Conservation (phyloP, 495 filamentous ascomycete species). For the Penicillium alfredii region DNA sequence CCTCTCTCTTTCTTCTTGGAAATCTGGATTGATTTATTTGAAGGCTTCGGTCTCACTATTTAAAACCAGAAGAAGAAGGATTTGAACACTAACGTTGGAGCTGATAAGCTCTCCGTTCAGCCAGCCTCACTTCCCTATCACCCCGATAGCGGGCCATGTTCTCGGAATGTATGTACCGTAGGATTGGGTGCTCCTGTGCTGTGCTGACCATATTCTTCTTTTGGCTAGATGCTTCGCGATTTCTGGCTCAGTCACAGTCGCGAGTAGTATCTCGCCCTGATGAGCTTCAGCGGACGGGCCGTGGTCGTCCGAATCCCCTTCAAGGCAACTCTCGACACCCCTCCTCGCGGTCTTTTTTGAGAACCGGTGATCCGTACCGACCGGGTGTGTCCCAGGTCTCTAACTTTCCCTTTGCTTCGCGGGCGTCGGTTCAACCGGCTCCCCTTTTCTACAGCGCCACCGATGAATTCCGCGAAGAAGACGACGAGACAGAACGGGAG, state of each 20-base stretch:
- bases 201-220: background rate
- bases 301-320: constrained; percentile 39
- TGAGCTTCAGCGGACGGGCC: constrained; percentile 44
- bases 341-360: constrained; percentile 44
- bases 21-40: too few species aligned
- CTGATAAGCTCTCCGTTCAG: background rate
- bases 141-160: constrained; percentile 61
- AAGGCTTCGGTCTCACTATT: too few species aligned
- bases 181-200: too few species aligned
- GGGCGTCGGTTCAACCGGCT: constrained; percentile 63
- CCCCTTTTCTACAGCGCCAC: constrained; percentile 88
- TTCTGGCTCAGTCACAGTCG: constrained; percentile 96
- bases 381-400: constrained; percentile 60
- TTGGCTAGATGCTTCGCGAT: constrained; percentile 81
- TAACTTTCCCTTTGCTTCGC: constrained; percentile 70
- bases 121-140: background rate
- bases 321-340: constrained; percentile 43
- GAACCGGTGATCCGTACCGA: constrained; percentile 67
- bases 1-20: constrained; percentile 4
- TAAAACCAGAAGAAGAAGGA: too few species aligned
- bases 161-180: constrained; percentile 78
- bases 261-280: constrained; percentile 66
- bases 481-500: constrained; percentile 86
- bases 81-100: too few species aligned
- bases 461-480: constrained; percentile 78